A percentile compares a stretch with the other conserved stretches of the same genome.
Evolutionary conservation across 768 basidiomycete species (phyloP).

Genomic region (Lactarius akahatsu): DNA sequence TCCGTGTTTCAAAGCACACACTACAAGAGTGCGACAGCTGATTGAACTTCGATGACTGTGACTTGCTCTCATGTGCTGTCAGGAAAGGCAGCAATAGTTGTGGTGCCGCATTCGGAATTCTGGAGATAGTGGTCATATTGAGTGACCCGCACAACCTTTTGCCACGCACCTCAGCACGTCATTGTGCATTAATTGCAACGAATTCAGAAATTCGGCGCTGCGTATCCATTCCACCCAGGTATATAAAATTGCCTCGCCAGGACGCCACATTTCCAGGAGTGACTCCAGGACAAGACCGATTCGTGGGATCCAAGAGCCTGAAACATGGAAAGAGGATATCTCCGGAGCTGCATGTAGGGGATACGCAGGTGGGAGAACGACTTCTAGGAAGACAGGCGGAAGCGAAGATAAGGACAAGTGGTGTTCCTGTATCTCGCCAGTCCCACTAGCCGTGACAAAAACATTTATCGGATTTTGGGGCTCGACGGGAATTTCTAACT

Average conservation of each 20-base stretch:
- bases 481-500: slow-evolving; percentile 67
- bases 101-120: slow-evolving; percentile 59
- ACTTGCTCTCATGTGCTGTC: slow-evolving; percentile 47
- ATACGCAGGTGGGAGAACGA: slow-evolving; percentile 54
- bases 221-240: slow-evolving; percentile 72
- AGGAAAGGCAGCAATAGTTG: slow-evolving; percentile 50
- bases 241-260: slow-evolving; percentile 62
- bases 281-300: slow-evolving; percentile 39
- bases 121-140: slow-evolving; percentile 31
- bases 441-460: slow-evolving; percentile 37
- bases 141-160: not conserved
- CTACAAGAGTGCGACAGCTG: slow-evolving; percentile 66
- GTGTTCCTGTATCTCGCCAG: slow-evolving; percentile 6
- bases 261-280: slow-evolving; percentile 58
- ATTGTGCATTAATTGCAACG: slow-evolving; percentile 40
- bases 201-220: slow-evolving; percentile 59
- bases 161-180: slow-evolving; percentile 13
- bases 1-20: slow-evolving; percentile 71
- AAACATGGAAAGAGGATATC: slow-evolving; percentile 54
- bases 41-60: slow-evolving; percentile 55
- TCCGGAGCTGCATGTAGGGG: slow-evolving; percentile 54
- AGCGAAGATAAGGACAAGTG: slow-evolving; percentile 49
- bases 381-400: slow-evolving; percentile 60
- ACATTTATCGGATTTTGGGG: slow-evolving; percentile 47
- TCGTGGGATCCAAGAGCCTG: slow-evolving; percentile 58